Evolutionary conservation across 2,329 filamentous ascomycete species (phyloP).

Genomic region (Tolypocladium amazonense): DNA sequence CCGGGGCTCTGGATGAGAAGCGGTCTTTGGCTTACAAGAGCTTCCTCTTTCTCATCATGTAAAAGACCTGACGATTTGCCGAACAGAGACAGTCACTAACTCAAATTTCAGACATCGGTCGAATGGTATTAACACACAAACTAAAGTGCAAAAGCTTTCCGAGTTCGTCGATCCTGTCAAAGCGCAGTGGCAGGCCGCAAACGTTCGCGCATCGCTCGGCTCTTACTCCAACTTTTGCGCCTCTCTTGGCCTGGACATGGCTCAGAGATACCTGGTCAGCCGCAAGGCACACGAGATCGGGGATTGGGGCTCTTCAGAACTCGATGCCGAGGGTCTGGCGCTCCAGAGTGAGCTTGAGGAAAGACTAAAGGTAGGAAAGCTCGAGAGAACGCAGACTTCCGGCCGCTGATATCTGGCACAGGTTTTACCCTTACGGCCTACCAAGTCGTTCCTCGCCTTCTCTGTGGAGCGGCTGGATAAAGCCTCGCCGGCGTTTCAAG

Average conservation of each 20-base stretch:
- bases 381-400: neutral
- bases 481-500: conserved; percentile 59
- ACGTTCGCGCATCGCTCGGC: conserved; percentile 57
- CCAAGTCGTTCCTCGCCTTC: conserved; percentile 84
- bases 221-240: conserved; percentile 72
- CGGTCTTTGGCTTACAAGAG: conserved; percentile 78
- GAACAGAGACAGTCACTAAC: conserved; percentile 4
- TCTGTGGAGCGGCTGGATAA: conserved; percentile 84
- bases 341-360: conserved; percentile 72
- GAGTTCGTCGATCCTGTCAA: conserved; percentile 77
- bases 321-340: conserved; percentile 70
- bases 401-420: conserved; percentile 17
- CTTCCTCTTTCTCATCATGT: conserved; percentile 89
- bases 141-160: conserved; percentile 61
- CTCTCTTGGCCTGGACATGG: conserved; percentile 67
- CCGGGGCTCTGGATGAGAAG: conserved; percentile 68
- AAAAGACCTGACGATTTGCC: conserved; percentile 14
- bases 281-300: conserved; percentile 63
- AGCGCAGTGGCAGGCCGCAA: conserved; percentile 64
- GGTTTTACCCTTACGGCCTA: conserved; percentile 70
- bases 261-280: conserved; percentile 67
- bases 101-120: conserved; percentile 59
- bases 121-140: conserved; percentile 57
- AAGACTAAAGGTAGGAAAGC: conserved; percentile 49
- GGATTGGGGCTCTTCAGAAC: conserved; percentile 71